These are phyloP conservation scores for Beauveria pseudobassiana DNA, from an alignment of 2,329 filamentous ascomycete species.

Conservation along the genomic window DNA sequence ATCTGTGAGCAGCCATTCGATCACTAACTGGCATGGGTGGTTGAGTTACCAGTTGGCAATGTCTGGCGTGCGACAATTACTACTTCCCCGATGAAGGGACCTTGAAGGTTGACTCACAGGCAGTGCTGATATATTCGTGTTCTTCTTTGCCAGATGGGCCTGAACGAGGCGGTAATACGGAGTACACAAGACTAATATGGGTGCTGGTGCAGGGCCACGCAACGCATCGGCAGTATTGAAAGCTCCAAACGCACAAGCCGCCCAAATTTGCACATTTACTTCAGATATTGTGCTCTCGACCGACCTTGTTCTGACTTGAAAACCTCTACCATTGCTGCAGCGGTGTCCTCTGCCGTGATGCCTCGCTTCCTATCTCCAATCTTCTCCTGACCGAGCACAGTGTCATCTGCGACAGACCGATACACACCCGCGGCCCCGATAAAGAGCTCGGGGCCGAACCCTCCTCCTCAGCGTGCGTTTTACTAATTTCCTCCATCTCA, in stretches of 20 bases:
- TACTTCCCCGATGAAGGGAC: not conserved
- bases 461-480: constrained; percentile 56
- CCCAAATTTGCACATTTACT: too few species aligned
- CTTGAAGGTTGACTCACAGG: not conserved
- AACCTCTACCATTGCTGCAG: constrained; percentile 40
- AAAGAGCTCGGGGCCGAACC: constrained; percentile 51
- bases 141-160: not conserved
- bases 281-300: not conserved
- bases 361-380: constrained; percentile 49
- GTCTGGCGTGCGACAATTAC: not conserved
- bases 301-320: constrained; percentile 31
- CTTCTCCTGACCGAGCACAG: constrained; percentile 51
- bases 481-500: constrained; percentile 70
- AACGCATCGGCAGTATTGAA: not conserved
- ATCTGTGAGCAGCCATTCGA: not conserved
- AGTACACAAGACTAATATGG: not conserved
- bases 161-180: not conserved
- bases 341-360: constrained; percentile 50
- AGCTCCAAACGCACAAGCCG: not conserved
- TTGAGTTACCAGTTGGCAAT: not conserved
- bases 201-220: not conserved
- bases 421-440: constrained; percentile 55
- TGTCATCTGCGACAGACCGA: constrained; percentile 51
- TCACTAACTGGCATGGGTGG: not conserved
- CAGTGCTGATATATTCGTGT: not conserved